Conservation (phyloP, 768 basidiomycete genomes). For the Amanita pseudoporphyria region DNA sequence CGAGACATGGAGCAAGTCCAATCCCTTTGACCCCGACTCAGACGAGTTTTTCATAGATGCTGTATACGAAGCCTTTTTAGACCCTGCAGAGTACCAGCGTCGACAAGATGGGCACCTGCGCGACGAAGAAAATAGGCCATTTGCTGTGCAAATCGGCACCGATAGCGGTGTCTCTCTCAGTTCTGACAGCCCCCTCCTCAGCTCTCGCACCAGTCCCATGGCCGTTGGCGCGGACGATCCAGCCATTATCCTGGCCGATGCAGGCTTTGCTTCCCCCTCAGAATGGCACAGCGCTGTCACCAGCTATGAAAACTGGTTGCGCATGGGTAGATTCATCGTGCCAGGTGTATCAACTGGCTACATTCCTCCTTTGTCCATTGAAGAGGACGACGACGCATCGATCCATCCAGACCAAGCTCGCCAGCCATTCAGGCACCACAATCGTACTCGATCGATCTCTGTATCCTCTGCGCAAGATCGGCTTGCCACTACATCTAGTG, state of each 20-base stretch:
- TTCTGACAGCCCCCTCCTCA: conserved; percentile 16
- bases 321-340: background rate
- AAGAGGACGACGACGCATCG: background rate
- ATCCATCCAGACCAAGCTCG: background rate
- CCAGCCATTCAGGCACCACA: background rate
- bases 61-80: conserved; percentile 59
- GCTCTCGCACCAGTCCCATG: conserved; percentile 41
- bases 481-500: conserved; percentile 11
- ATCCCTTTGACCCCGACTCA: conserved; percentile 73
- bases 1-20: conserved; percentile 55
- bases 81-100: conserved; percentile 27
- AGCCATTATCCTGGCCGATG: conserved; percentile 27
- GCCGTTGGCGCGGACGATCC: conserved; percentile 33
- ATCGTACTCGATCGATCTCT: conserved; percentile 15
- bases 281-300: conserved; percentile 13
- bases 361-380: conserved; percentile 3
- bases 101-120: conserved; percentile 14
- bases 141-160: conserved; percentile 9
- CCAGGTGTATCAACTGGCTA: background rate
- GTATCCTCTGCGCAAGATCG: conserved; percentile 12
- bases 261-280: conserved; percentile 18
- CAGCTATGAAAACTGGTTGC: conserved; percentile 5
- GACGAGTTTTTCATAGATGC: conserved; percentile 62
- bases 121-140: conserved; percentile 5
- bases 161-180: conserved; percentile 14